Evolutionary conservation across 1,284 basidiomycete species (phyloP).

Genomic region (Leccinum huronense): DNA sequence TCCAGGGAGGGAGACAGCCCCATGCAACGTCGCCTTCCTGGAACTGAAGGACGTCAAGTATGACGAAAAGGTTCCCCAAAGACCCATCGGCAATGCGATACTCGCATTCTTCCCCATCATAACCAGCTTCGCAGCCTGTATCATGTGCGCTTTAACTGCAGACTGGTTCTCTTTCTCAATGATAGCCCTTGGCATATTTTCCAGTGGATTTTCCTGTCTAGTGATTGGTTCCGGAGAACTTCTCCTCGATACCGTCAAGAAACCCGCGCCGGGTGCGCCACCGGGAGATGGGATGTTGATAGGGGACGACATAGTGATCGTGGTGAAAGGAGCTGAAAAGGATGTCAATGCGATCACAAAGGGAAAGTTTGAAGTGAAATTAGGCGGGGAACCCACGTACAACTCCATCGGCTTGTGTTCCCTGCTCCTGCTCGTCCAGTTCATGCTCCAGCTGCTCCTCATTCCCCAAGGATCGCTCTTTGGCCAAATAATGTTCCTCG

Average conservation of each 20-base stretch:
- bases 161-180: slow-evolving; percentile 33
- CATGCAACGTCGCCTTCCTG: slow-evolving; percentile 21
- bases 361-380: slow-evolving; percentile 25
- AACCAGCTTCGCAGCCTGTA: slow-evolving; percentile 23
- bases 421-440: slow-evolving; percentile 32
- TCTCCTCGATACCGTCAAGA: slow-evolving; percentile 11
- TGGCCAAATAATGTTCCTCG: slow-evolving; percentile 35
- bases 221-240: slow-evolving; percentile 33
- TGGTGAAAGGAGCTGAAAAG: slow-evolving; percentile 31
- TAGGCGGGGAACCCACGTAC: slow-evolving; percentile 21
- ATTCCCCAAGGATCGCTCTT: slow-evolving; percentile 27
- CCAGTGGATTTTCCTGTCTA: slow-evolving; percentile 29
- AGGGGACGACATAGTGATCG: slow-evolving; percentile 21
- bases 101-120: slow-evolving; percentile 27
- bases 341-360: slow-evolving; percentile 32
- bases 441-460: slow-evolving; percentile 33
- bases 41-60: slow-evolving; percentile 27
- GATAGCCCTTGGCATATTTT: slow-evolving; percentile 35
- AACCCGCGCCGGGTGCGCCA: slow-evolving; percentile 25
- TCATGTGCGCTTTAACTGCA: slow-evolving; percentile 22
- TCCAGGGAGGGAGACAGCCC: slow-evolving; percentile 23
- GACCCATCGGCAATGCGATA: slow-evolving; percentile 8
- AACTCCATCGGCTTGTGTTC: slow-evolving; percentile 28
- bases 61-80: slow-evolving; percentile 10
- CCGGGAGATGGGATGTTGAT: slow-evolving; percentile 30